Percentiles rank a stretch among this genome's conserved stretches.
Evolutionary conservation across 805 yeast genomes (phyloP).

Genomic region (Tetrapisispora iriomotensis): DNA sequence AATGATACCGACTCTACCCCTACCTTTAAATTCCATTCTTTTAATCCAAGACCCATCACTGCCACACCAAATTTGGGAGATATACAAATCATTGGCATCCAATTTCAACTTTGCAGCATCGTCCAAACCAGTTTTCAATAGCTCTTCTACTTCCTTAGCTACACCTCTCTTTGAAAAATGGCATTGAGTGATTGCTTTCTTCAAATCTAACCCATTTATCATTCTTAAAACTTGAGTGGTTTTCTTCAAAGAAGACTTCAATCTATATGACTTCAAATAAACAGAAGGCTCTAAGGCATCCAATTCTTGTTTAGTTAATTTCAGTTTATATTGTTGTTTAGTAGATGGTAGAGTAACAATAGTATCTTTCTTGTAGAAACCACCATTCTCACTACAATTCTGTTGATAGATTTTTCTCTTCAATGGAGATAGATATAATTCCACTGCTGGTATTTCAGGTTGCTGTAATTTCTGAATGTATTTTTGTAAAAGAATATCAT

Average conservation of each 20-base stretch:
- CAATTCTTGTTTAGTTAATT: constrained; percentile 54
- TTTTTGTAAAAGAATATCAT: constrained; percentile 36
- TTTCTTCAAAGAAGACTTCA: constrained; percentile 83
- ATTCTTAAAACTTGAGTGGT: constrained; percentile 72
- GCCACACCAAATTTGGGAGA: constrained; percentile 84
- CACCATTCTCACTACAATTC: constrained; percentile 53
- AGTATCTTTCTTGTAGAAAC: constrained; percentile 57
- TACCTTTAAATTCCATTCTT: constrained; percentile 73
- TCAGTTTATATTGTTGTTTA: constrained; percentile 45
- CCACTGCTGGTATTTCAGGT: constrained; percentile 42
- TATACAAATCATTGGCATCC: constrained; percentile 51
- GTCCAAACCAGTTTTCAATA: constrained; percentile 60
- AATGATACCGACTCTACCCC: constrained; percentile 80
- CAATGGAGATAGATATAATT: constrained; percentile 54
- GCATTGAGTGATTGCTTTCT: constrained; percentile 81
- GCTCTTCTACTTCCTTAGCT: constrained; percentile 66
- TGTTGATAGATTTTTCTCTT: constrained; percentile 54
- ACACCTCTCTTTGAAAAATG: constrained; percentile 78
- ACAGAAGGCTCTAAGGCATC: constrained; percentile 80
- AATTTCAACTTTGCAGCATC: constrained; percentile 56
- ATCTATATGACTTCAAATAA: constrained; percentile 69
- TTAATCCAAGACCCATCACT: constrained; percentile 70
- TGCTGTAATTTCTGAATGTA: constrained; percentile 37
- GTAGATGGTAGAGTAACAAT: constrained; percentile 32
- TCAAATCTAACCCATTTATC: constrained; percentile 58